These are phyloP conservation scores for Pythium biforme DNA, from an alignment of 352 stramenopile genomes.

Conservation along the genomic window DNA sequence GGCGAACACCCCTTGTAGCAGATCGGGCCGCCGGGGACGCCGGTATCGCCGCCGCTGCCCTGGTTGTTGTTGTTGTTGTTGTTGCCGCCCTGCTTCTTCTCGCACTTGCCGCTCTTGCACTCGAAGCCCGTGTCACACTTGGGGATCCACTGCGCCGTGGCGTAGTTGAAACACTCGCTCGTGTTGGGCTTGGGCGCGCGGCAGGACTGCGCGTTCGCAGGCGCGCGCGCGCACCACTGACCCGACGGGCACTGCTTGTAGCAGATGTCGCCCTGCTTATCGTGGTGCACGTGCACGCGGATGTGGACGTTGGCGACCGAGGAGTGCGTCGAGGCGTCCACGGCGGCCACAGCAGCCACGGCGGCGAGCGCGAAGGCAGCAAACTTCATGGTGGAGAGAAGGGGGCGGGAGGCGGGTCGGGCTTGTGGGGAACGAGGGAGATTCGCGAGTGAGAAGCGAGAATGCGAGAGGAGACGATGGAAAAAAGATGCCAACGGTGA, in stretches of 20 bases:
- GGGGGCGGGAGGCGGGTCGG: not conserved
- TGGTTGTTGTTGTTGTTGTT: conserved; percentile 13
- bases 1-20: conserved; percentile 28
- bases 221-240: conserved; percentile 36
- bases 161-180: conserved; percentile 21
- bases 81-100: conserved; percentile 1
- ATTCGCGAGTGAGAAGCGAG: not conserved
- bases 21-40: conserved; percentile 8
- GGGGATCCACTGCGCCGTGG: conserved; percentile 13
- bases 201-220: conserved; percentile 20
- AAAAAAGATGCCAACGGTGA: not conserved
- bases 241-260: conserved; percentile 26
- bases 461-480: no score
- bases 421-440: not conserved
- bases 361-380: conserved; percentile 12
- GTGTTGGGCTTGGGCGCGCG: conserved; percentile 15
- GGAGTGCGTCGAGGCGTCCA: conserved; percentile 20
- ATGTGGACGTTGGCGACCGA: conserved; percentile 30
- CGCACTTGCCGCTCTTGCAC: conserved; percentile 17
- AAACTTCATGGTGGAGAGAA: conserved; percentile 11
- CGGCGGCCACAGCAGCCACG: not conserved
- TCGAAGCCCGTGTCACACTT: conserved; percentile 19
- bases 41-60: not conserved
- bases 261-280: conserved; percentile 11
- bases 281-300: conserved; percentile 20